Evolutionary conservation across 2,329 filamentous ascomycete species (phyloP), one percentile per base, ranked within the genome.

Genomic region (Rhynchosporium graminicola): DNA sequence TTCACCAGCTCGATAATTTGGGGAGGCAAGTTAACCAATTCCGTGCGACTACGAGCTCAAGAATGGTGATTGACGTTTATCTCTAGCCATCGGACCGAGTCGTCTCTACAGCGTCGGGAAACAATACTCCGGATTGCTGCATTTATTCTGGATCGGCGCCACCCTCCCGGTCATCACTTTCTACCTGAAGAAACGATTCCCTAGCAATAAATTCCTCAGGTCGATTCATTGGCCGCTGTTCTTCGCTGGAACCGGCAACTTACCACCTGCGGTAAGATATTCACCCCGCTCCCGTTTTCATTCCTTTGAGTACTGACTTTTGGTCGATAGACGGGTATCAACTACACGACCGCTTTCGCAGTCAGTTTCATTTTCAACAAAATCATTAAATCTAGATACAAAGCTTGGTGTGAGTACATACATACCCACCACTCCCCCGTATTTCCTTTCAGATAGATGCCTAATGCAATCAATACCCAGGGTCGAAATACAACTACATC

Each of bases 401-500:
- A 85, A 65, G 81, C 77, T 33, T 92, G 89, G 89, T 43, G 40
- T 10, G 1, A 20, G 20, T 20, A 20, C 20, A 20, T 20, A 20
- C 20, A 20, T 20, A 20, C 20, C 20, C 20, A 20, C 20, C 20
- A 20, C 20, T 20, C 20, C 20, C 20, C 20, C 20, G 20, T 20
- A 20, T 20, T 1, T 20, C 20, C 20, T 20, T 20, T 20, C 20
- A 20, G 20, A 20, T 20, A 20, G 20, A 20, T 20, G 20, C 20
- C 20, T 20, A 76, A 91, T 89, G 2, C 6, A 13, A 13, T 33
- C 43, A 36, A 66, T 72, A 81, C 89, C 33, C 81, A 15, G 90
- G 87, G 88, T 78, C 89, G 74, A 86, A 88, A 74, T 91, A 90
- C 77, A 91, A 92, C 77, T 92, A 91, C 72, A 81, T 91, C 71